phyloP scores from a whole-genome alignment of 768 basidiomycete species.

The Macrolepiota dolichaula region DNA sequence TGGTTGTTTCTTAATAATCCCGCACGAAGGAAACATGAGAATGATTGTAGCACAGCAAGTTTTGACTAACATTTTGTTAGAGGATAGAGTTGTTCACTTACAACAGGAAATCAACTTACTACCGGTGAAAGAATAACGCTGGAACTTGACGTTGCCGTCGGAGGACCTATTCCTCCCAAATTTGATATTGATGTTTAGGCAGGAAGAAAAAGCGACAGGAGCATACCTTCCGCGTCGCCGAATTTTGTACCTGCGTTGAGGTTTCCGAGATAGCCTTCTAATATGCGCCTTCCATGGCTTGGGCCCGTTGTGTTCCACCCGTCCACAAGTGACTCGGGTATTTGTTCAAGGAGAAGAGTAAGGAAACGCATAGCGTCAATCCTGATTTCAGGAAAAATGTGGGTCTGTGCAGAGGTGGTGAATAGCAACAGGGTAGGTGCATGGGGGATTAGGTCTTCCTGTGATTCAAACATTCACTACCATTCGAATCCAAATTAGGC shows the following conservation, averaged over 20 bases:
- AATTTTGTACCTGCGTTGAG: constrained; percentile 66
- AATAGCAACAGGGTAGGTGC: constrained; percentile 76
- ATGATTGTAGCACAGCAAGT: constrained; percentile 68
- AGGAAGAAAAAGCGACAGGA: not conserved
- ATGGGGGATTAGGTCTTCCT: constrained; percentile 77
- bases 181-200: not conserved
- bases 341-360: constrained; percentile 65
- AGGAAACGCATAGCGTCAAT: constrained; percentile 85
- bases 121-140: constrained; percentile 63
- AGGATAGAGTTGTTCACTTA: not conserved
- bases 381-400: constrained; percentile 93
- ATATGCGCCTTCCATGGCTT: constrained; percentile 57
- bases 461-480: not conserved
- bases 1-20: not conserved
- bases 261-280: constrained; percentile 82
- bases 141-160: constrained; percentile 55
- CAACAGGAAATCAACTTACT: constrained; percentile 43
- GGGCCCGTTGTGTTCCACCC: constrained; percentile 60
- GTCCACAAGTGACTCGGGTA: constrained; percentile 62
- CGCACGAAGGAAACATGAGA: constrained; percentile 57
- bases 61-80: constrained; percentile 54
- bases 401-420: constrained; percentile 85
- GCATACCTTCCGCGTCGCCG: constrained; percentile 51
- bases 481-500: not conserved
- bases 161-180: constrained; percentile 31